Base-by-base conservation (phyloP, 179 eudicot genomes). In the Gypsophila paniculata region DNA sequence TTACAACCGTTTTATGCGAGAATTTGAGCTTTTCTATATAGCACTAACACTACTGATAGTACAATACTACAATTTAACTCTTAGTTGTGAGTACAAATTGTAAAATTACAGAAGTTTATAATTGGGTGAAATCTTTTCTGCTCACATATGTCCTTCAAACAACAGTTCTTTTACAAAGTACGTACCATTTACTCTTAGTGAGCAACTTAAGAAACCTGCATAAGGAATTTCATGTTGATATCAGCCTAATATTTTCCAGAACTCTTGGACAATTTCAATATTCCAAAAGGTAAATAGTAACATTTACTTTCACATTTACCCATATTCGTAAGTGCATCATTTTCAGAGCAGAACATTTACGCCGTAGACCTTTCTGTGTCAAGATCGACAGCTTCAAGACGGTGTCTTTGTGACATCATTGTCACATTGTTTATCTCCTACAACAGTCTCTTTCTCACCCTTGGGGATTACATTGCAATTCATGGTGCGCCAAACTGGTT, bases 401-500 rank as follows among this genome's bases (percentile, higher is more conserved):
- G 72, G 59, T 74, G 25, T 82, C 91, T 83, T 70, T 66, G 83
- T 71, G 49, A 91, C 86, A 70, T 80, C 80, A 59, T 82, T 77
- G 5, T 71, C 86, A 21, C 75, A 75, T 62, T 22, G 69, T 61
- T 65, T 63, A 46, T 74, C 79, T 58, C 78, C 84, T 68, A 29
- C 77, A 71, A 79, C 81, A 15, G 80, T 58, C 75, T 82, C 87
- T 71, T 82, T 84, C 48, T 72, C 72, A 57, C 82, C 88, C 61
- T 81, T 82, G 1, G 87, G 86, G 49, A 93, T 85, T 53, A 76
- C 70, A 70, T 93, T 89, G 79, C 97, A 93, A 82, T 91, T 75
- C 34, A 91, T 88, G 49, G 78, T 79, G 62, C 89, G 89, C 89
- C 89, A 93, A 70, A 89, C 89, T 2, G 98, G 97, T 49, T 89